Evolutionary conservation across 139 green algal species (phyloP), one percentile per base, ranked within the genome.

Genomic region (Asterochloris sp.): DNA sequence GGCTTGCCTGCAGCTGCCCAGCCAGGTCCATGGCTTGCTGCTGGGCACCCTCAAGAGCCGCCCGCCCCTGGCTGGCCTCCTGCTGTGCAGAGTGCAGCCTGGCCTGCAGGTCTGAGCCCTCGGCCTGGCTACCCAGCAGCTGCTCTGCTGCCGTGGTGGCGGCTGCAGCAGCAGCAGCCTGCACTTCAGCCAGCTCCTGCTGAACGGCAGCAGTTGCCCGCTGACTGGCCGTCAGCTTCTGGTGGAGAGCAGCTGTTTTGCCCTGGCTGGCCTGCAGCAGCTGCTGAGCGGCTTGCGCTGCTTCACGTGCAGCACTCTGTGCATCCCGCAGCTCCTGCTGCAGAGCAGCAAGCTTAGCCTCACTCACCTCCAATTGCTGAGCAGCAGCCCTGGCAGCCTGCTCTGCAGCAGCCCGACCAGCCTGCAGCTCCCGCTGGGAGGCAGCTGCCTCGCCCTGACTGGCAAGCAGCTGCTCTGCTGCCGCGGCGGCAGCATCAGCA

Each of bases 21-120:
- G 66, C 66, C 8, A 10, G 4, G 66, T 1, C 21, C 66, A 21
- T 4, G 1, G 10, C 66, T 8, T 71, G 19, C 21, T 71, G 19
- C 21, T 71, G 66, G 2, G 19, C 9, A 10, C 6, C 38, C 38
- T n/a, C n/a, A n/a, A n/a, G n/a, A n/a, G 38, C 38, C 38, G 6
- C 38, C 38, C 38, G 2, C 4, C 38, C 38, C 38, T 54, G 38
- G 6, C 38, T 54, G 38, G 38, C 38, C 38, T 54, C 38, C 38
- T 69, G 23, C 16, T 80, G 60, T 38, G 21, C 23, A 23, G 66
- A 60, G 67, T 79, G 54, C 54, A 79, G 75, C 75, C 67, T 60
- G 12, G 66, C 75, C 47, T 69, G 54, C 38, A 79, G 67, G 54
- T 79, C 75, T 54, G 75, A 68, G 75, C 75, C 16, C 76, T 80